These are phyloP conservation scores for Fagopyrum homotropicum DNA, from an alignment of 148 eudicot species.

Conservation along the genomic window DNA sequence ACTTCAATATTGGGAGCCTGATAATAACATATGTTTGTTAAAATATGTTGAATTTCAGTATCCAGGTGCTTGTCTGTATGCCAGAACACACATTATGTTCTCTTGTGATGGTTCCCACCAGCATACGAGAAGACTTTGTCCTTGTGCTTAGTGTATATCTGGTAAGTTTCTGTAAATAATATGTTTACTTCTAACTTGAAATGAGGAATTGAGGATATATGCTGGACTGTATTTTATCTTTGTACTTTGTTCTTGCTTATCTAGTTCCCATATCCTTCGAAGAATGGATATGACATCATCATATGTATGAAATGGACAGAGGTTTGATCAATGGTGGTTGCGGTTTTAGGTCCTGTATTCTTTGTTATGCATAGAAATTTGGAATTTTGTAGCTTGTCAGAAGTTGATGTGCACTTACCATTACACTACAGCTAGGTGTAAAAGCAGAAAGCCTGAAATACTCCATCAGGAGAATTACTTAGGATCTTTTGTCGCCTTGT, in stretches of 20 bases:
- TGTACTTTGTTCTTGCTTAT: neutral
- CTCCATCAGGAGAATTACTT: too few species aligned
- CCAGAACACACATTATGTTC: constrained; percentile 47
- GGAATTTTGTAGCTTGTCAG: too few species aligned
- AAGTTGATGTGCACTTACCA: too few species aligned
- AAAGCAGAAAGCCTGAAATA: too few species aligned
- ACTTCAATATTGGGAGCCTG: neutral
- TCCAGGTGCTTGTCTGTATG: constrained; percentile 94
- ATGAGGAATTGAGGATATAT: neutral
- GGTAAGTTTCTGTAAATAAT: constrained; percentile 14
- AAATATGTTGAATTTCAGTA: constrained; percentile 35
- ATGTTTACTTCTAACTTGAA: neutral
- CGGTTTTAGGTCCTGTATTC: too few species aligned
- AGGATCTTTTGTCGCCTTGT: too few species aligned
- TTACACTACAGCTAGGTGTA: too few species aligned
- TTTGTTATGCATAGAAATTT: too few species aligned
- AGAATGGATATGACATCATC: too few species aligned
- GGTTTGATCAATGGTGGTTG: too few species aligned
- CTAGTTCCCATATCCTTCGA: too few species aligned
- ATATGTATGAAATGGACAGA: too few species aligned
- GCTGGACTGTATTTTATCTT: neutral
- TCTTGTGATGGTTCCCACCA: constrained; percentile 81
- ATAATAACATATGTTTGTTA: neutral
- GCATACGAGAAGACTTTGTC: constrained; percentile 92
- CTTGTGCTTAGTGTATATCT: constrained; percentile 59